Percentiles rank a stretch among this genome's conserved stretches.
phyloP scores from a whole-genome alignment of 129 eudicot genomes.

The Saussurea involucrata region DNA sequence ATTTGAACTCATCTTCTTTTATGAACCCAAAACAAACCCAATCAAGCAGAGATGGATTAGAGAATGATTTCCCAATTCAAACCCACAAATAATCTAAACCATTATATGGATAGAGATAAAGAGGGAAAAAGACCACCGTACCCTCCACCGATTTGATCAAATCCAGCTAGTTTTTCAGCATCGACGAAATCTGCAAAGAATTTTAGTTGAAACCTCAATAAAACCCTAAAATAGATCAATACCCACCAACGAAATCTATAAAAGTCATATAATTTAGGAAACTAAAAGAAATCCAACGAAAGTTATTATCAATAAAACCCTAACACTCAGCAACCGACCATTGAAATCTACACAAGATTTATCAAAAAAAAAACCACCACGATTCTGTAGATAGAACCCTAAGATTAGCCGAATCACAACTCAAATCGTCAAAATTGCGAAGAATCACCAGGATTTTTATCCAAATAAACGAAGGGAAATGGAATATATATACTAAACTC shows the following conservation, averaged over 20 bases:
- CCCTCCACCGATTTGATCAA: constrained; percentile 26
- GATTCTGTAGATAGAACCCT: constrained; percentile 20
- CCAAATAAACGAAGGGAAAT: constrained; percentile 13
- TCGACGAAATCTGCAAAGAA: constrained; percentile 19
- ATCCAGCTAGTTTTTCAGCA: constrained; percentile 29
- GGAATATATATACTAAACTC: constrained; percentile 10
- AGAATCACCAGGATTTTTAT: background rate
- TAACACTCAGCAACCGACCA: constrained; percentile 21
- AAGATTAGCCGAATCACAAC: constrained; percentile 19
- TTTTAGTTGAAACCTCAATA: constrained; percentile 18
- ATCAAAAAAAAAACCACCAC: constrained; percentile 27
- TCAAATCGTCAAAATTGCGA: constrained; percentile 13
- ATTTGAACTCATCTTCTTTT: constrained; percentile 56
- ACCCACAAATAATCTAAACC: constrained; percentile 1
- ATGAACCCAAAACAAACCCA: constrained; percentile 6
- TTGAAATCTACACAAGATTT: constrained; percentile 15
- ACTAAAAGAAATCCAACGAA: constrained; percentile 17
- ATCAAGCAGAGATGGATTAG: constrained; percentile 8
- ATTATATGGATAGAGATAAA: background rate
- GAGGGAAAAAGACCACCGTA: constrained; percentile 10
- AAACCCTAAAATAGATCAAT: constrained; percentile 29
- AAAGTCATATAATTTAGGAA: constrained; percentile 11
- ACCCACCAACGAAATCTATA: constrained; percentile 19
- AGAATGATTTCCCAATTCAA: constrained; percentile 8
- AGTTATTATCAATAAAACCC: constrained; percentile 19